Percentiles rank a stretch among this genome's conserved stretches.
Conservation (phyloP, 768 basidiomycete species). For the Gyrodon lividus region DNA sequence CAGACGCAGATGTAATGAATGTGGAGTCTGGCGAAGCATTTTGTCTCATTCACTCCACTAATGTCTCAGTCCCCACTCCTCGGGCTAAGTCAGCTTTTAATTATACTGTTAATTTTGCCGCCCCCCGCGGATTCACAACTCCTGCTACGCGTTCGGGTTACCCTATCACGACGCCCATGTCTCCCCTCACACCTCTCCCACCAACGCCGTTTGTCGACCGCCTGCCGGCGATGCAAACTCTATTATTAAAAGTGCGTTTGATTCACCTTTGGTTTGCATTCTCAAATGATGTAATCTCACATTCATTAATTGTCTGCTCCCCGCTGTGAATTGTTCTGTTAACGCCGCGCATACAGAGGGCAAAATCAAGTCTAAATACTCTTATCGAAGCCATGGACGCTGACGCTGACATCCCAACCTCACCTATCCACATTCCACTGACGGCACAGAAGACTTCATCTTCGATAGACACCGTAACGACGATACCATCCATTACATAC, state of each 20-base stretch:
- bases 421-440: not conserved
- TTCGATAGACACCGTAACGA: not conserved
- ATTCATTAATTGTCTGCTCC: not conserved
- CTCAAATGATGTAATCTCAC: not conserved
- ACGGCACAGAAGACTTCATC: constrained; percentile 1
- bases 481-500: not conserved
- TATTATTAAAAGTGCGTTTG: constrained; percentile 22
- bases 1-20: constrained; percentile 23
- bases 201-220: constrained; percentile 39
- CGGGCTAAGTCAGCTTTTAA: constrained; percentile 11
- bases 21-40: constrained; percentile 18
- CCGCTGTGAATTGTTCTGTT: not conserved
- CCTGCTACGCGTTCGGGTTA: not conserved
- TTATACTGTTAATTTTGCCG: constrained; percentile 30
- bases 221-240: constrained; percentile 8
- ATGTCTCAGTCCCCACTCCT: constrained; percentile 10
- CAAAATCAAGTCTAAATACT: not conserved
- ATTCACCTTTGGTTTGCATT: not conserved
- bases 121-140: constrained; percentile 17
- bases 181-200: constrained; percentile 52
- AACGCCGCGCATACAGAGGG: not conserved
- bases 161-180: constrained; percentile 27
- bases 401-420: not conserved
- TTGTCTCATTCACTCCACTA: constrained; percentile 23
- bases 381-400: not conserved